phyloP scores from a whole-genome alignment of 192 early-diverging fungal species.

The Haplosporangium gracile region DNA sequence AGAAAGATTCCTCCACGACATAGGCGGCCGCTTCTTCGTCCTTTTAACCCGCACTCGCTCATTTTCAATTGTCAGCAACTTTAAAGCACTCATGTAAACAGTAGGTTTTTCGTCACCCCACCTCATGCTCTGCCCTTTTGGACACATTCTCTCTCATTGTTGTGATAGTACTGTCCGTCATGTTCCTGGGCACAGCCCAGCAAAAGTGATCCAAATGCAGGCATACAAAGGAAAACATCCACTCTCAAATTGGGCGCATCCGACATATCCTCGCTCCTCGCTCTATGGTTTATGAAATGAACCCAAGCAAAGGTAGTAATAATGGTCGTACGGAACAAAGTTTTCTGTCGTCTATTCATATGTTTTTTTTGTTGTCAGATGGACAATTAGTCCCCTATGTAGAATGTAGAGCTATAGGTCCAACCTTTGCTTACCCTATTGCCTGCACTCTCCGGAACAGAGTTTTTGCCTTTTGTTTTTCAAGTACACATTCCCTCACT shows the following conservation, averaged over 20 bases:
- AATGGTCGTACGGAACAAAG: background rate
- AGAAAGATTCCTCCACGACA: constrained; percentile 6
- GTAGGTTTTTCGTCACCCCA: too few relatives aligned
- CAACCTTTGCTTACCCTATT: background rate
- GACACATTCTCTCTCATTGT: background rate
- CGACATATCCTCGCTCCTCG: background rate
- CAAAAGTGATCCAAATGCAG: background rate
- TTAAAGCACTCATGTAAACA: too few relatives aligned
- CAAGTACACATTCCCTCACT: background rate
- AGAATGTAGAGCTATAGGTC: background rate
- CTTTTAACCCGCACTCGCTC: background rate
- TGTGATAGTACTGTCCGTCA: background rate
- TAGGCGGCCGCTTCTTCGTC: background rate
- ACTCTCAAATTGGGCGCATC: background rate
- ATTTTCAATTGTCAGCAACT: background rate
- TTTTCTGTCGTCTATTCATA: background rate
- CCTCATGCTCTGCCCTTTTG: background rate
- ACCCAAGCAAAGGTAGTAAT: background rate
- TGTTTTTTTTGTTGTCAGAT: background rate
- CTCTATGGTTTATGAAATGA: background rate
- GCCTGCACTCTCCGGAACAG: background rate
- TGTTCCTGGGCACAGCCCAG: background rate
- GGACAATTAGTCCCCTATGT: background rate
- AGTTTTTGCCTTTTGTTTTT: background rate
- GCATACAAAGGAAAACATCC: background rate